These are phyloP conservation scores for Metrosideros polymorpha DNA, from an alignment of 441 rosid genomes.

Conservation along the genomic window DNA sequence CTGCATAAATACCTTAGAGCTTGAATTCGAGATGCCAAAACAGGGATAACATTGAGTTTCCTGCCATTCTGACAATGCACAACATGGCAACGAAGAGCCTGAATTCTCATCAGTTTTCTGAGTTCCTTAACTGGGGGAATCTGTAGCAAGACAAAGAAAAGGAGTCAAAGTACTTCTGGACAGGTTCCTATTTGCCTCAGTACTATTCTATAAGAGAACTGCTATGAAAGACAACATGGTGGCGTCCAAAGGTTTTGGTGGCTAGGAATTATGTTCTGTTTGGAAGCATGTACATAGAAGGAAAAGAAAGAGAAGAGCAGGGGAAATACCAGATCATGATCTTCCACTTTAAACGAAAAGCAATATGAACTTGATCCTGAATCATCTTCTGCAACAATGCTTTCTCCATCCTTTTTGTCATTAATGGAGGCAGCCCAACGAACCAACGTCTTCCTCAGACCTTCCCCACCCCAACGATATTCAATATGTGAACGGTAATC, in stretches of 20 bases:
- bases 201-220: background rate
- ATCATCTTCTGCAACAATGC: slow-evolving; percentile 31
- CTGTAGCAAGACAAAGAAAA: background rate
- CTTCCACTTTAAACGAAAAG: slow-evolving; percentile 2
- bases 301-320: background rate
- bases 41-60: background rate
- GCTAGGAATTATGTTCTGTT: background rate
- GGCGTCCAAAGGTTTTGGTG: background rate
- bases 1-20: background rate
- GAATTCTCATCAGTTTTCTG: background rate
- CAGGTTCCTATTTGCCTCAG: background rate
- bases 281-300: background rate
- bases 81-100: background rate
- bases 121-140: slow-evolving; percentile 1
- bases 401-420: slow-evolving; percentile 35
- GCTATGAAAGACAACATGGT: background rate
- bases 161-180: background rate
- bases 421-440: slow-evolving; percentile 60
- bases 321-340: background rate
- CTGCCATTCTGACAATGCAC: background rate
- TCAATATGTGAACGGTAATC: slow-evolving; percentile 20
- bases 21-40: background rate
- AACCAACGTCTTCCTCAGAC: slow-evolving; percentile 58
- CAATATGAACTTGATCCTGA: slow-evolving; percentile 19
- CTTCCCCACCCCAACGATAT: slow-evolving; percentile 87